Conservation (phyloP, 2,329 filamentous ascomycete genomes). For the Cadophora gregata region DNA sequence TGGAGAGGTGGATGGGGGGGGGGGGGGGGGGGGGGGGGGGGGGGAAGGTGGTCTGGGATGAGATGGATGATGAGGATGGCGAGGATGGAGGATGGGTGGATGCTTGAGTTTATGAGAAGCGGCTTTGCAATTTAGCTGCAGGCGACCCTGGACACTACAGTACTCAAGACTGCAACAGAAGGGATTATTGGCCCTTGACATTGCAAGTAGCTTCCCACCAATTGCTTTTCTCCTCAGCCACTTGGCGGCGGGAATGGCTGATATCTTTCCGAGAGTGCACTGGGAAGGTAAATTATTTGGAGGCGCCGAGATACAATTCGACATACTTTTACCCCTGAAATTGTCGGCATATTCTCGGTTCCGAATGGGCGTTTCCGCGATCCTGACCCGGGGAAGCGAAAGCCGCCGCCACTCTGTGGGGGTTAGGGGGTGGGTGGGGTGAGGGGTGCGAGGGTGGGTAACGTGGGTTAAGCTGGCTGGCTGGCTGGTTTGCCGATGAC, state of each 20-base stretch:
- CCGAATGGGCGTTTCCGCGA: neutral
- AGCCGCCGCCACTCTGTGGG: neutral
- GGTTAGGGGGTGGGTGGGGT: too few species aligned
- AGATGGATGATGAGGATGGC: neutral
- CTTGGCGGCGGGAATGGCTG: slow-evolving; percentile 14
- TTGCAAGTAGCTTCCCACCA: slow-evolving; percentile 2
- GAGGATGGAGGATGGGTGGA: neutral
- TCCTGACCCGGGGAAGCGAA: neutral
- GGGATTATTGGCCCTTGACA: slow-evolving; percentile 4
- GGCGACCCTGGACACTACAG: neutral
- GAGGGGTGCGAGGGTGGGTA: too few species aligned
- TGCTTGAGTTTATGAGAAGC: neutral
- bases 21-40: neutral
- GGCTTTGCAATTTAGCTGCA: slow-evolving; percentile 8
- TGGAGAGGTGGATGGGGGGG: neutral
- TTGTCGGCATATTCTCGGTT: neutral
- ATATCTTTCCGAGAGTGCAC: slow-evolving; percentile 15
- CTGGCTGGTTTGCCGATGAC: neutral
- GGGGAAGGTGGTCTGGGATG: too few species aligned
- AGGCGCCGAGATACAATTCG: neutral
- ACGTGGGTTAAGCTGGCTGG: too few species aligned
- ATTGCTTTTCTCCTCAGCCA: neutral
- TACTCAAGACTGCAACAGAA: neutral
- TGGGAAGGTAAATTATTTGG: neutral
- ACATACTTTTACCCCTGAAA: slow-evolving; percentile 1